Evolutionary conservation across 163 green algal species (phyloP), one percentile per base, ranked within the genome.

Genomic region (Scenedesmus sp.): DNA sequence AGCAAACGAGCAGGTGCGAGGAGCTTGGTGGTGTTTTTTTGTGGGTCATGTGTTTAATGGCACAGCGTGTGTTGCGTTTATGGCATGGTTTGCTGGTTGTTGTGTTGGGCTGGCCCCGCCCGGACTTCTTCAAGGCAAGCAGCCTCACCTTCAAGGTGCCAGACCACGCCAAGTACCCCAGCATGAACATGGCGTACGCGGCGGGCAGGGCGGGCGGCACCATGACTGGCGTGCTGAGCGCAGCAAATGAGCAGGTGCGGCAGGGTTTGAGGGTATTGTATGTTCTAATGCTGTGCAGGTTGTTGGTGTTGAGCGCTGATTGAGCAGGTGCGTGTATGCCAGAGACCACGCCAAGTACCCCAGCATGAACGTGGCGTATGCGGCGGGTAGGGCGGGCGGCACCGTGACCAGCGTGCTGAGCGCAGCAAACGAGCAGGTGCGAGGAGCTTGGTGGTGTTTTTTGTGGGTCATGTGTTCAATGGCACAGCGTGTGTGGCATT

Each of bases 361-460:
- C 0, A 93, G 96, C 86, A 96, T 99, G 96, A 92, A 98, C 87
- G 95, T 99, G 82, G 97, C 98, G 0, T 99, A 99, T 91, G 97
- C 96, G 1, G 97, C 98, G 9, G 98, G 98, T 9, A 93, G 98
- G 15, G 94, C 94, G 13, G 98, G 97, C 5, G 98, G 98, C 73
- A 99, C 98, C 92, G 99, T 99, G 98, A 99, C 98, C 2, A 98
- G 97, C 18, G 98, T 99, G 76, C 96, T 99, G 84, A 97, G 92
- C 76, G 98, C 98, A 26, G 98, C 98, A 23, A 99, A 99, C 93
- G 98, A 99, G 95, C 96, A 98, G 95, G 95, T 95, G 79, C 0
- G 73, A 8, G 73, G 67, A 8, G 67, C 59, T 46, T 1, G 54
- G 1, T 82, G 73, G 23, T 0, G 1, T 60, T 70, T 73, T 62